phyloP scores from a whole-genome alignment of 169 alveolate genomes.

The Plasmodium berghei region DNA sequence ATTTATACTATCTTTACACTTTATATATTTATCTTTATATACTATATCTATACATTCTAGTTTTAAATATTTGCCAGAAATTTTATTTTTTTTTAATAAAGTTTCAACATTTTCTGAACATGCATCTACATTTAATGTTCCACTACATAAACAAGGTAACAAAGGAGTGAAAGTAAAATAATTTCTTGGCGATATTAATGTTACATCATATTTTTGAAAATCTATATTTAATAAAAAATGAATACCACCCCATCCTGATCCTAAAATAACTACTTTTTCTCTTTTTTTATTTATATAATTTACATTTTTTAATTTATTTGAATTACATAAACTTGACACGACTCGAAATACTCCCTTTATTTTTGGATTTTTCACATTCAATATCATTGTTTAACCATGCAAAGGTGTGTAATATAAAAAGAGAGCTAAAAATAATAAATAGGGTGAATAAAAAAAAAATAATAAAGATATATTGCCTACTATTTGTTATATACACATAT shows the following conservation, averaged over 20 bases:
- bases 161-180: constrained; percentile 86
- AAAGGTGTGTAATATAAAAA: no score
- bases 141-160: constrained; percentile 82
- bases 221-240: constrained; percentile 78
- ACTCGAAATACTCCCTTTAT: no score
- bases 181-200: constrained; percentile 84
- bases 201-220: constrained; percentile 80
- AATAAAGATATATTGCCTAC: no score
- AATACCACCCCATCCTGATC: constrained; percentile 87
- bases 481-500: no score
- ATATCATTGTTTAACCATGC: no score
- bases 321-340: no score
- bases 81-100: constrained; percentile 68
- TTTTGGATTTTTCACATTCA: no score
- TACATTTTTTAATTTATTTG: not conserved
- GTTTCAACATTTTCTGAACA: constrained; percentile 79
- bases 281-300: not conserved
- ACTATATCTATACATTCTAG: constrained; percentile 76
- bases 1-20: constrained; percentile 15
- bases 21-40: constrained; percentile 22
- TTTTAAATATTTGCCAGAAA: constrained; percentile 32
- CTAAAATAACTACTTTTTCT: constrained; percentile 80
- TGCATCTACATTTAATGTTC: constrained; percentile 74
- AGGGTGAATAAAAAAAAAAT: no score
- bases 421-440: no score